A percentile compares a stretch with the other conserved stretches of the same genome.
phyloP scores from a whole-genome alignment of 768 basidiomycete species.

The Pisolithus orientalis region DNA sequence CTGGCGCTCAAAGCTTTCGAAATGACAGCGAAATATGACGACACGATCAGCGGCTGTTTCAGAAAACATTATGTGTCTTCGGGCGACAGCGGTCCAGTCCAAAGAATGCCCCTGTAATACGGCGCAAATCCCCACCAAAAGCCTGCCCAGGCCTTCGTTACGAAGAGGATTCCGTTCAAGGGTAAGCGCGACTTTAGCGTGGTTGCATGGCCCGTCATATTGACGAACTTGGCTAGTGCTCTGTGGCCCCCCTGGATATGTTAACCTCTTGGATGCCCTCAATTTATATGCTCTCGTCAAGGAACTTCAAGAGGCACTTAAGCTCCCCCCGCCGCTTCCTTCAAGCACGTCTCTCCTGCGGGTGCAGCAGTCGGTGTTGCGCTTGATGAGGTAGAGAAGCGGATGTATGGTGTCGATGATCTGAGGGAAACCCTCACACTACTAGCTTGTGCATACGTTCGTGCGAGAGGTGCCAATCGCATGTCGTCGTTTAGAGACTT shows the following conservation, averaged over 20 bases:
- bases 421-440: conserved; percentile 85
- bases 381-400: conserved; percentile 78
- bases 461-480: conserved; percentile 96
- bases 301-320: conserved; percentile 82
- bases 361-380: conserved; percentile 90
- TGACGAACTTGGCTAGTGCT: conserved; percentile 48
- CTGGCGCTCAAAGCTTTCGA: conserved; percentile 97
- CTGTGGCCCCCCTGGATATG: conserved; percentile 94
- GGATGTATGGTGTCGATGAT: conserved; percentile 95
- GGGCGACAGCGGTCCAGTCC: conserved; percentile 70
- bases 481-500: conserved; percentile 99
- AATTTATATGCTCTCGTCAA: conserved; percentile 96
- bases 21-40: conserved; percentile 91
- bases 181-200: conserved; percentile 36
- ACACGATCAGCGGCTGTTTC: conserved; percentile 94
- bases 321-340: conserved; percentile 92
- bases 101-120: conserved; percentile 83
- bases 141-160: conserved; percentile 93
- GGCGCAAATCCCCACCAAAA: conserved; percentile 99
- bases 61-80: conserved; percentile 90
- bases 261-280: conserved; percentile 95
- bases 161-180: conserved; percentile 93
- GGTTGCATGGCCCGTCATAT: not conserved
- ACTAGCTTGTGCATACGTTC: conserved; percentile 89
- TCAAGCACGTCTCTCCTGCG: conserved; percentile 99